These are phyloP conservation scores for Phylloporus arenicola DNA, from an alignment of 768 basidiomycete species.

Conservation along the genomic window DNA sequence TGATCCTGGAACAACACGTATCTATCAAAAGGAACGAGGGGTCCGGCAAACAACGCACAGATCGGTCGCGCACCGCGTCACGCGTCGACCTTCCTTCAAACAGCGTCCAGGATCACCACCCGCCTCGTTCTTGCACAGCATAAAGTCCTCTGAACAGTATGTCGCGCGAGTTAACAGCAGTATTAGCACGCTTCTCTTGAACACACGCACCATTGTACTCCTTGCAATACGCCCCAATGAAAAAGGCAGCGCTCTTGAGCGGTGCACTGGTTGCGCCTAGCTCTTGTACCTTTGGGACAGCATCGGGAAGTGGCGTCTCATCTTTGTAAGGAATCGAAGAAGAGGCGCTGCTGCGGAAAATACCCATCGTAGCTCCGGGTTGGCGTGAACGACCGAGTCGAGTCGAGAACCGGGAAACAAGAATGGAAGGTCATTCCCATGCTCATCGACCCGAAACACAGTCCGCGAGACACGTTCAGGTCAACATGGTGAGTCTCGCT, in stretches of 20 bases:
- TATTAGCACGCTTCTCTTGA: slow-evolving; percentile 2
- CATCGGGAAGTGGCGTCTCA: slow-evolving; percentile 57
- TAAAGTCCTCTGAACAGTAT: slow-evolving; percentile 71
- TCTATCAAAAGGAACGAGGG: neutral
- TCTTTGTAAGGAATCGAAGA: slow-evolving; percentile 52
- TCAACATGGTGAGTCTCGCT: slow-evolving; percentile 18
- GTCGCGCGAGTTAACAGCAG: neutral
- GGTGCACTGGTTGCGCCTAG: slow-evolving; percentile 88
- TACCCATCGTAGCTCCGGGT: slow-evolving; percentile 41
- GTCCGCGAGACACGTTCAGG: neutral
- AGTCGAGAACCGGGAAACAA: slow-evolving; percentile 11
- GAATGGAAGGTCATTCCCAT: slow-evolving; percentile 26
- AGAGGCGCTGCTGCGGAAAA: slow-evolving; percentile 45
- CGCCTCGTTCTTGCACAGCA: slow-evolving; percentile 95
- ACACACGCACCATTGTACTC: slow-evolving; percentile 84
- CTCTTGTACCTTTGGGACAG: slow-evolving; percentile 78
- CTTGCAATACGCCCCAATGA: slow-evolving; percentile 93
- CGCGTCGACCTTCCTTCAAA: slow-evolving; percentile 90
- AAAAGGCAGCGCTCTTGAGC: slow-evolving; percentile 94
- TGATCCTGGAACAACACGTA: slow-evolving; percentile 51
- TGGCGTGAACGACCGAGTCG: neutral
- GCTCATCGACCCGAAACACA: neutral
- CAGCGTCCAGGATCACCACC: slow-evolving; percentile 82
- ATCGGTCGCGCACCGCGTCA: slow-evolving; percentile 92
- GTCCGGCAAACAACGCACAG: slow-evolving; percentile 53